Evolutionary conservation across 2,329 filamentous ascomycete genomes (phyloP).

Genomic region (Talaromyces sp.): DNA sequence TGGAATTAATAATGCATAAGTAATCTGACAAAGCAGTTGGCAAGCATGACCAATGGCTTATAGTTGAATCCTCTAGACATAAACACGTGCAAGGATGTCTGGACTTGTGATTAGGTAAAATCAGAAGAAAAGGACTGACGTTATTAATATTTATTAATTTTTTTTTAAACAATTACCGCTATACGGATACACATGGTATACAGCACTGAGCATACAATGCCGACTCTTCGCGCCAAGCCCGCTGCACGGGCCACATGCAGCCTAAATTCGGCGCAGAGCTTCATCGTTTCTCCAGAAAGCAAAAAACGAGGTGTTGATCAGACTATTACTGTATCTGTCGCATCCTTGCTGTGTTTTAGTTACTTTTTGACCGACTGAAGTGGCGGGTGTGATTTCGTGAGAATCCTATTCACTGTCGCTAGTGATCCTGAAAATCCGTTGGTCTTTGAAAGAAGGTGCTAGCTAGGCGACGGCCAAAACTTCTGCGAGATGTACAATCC

Average conservation of each 20-base stretch:
- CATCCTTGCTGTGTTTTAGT: neutral
- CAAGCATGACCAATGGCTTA: too few relatives aligned
- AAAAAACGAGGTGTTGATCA: neutral
- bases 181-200: too few relatives aligned
- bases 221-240: neutral
- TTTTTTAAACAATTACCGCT: too few relatives aligned
- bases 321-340: neutral
- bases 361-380: neutral
- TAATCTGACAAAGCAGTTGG: neutral
- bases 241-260: neutral
- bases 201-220: neutral
- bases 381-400: neutral
- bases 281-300: neutral
- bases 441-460: neutral
- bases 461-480: neutral
- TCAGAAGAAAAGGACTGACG: neutral
- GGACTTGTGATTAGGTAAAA: neutral
- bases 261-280: neutral
- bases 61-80: neutral
- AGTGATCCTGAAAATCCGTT: neutral
- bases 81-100: neutral
- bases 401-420: neutral
- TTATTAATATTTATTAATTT: neutral
- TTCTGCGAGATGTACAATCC: slow-evolving; percentile 38
- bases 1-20: neutral